Conservation (phyloP, 306 rosid species). For the Cicer judaicum region DNA sequence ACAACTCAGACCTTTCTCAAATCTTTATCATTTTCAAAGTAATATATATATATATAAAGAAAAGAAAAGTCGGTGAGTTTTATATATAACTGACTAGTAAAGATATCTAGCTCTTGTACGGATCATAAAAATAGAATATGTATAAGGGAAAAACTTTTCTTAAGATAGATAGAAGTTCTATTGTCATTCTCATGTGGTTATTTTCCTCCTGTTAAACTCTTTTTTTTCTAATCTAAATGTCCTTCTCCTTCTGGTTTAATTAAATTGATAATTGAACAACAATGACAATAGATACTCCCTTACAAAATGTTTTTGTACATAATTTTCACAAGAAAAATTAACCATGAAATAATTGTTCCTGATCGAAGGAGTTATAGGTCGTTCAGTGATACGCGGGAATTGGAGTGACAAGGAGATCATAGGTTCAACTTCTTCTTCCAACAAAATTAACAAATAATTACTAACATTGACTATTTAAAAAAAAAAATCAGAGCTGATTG, state of each 20-base stretch:
- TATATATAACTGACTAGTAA: slow-evolving; percentile 15
- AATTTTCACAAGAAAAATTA: background rate
- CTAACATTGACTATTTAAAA: too few relatives aligned
- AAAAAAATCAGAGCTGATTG: background rate
- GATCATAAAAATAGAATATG: background rate
- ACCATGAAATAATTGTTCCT: slow-evolving; percentile 37
- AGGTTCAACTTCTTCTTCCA: too few relatives aligned
- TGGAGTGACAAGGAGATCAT: too few relatives aligned
- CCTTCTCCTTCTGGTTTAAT: background rate
- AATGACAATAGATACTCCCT: background rate
- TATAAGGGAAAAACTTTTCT: background rate
- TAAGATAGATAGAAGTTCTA: background rate
- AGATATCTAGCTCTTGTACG: background rate
- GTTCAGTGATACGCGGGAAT: too few relatives aligned
- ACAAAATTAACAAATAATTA: too few relatives aligned
- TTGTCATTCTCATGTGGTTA: background rate
- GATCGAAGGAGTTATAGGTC: too few relatives aligned
- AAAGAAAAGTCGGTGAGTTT: slow-evolving; percentile 37
- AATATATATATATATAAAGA: background rate
- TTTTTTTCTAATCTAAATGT: background rate
- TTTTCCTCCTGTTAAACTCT: background rate
- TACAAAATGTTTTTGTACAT: background rate
- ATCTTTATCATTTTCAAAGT: slow-evolving; percentile 30
- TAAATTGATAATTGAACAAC: background rate
- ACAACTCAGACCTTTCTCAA: slow-evolving; percentile 43